Evolutionary conservation across 345 rosid genomes (phyloP), one percentile per base, ranked within the genome.

Genomic region (Lenwebbia sp.): DNA sequence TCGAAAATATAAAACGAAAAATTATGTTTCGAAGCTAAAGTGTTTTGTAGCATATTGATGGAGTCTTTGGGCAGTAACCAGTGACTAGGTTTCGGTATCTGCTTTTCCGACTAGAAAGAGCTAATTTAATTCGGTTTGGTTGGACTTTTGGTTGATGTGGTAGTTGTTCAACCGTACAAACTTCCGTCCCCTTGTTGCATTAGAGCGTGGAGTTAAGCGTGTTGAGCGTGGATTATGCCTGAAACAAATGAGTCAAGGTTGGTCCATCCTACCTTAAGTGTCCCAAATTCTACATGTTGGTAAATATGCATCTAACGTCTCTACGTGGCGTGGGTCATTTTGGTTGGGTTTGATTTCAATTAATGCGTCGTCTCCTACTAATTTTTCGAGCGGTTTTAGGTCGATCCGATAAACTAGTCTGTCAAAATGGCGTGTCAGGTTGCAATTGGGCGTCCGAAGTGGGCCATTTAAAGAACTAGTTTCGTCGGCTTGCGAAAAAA

Each of bases 401-500:
- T 7, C 0, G 4, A 15, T 62, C 6, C 28, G 2, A 28, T 30
- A 62, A 60, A 1, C 13, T 13, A 30, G 5, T 62, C 3, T 0
- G 41, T 28, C 33, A 1, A 7, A 19, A 21, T 30, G 22, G 14
- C 40, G 11, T 28, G 8, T 30, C 40, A 1, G 22, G 30, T 62
- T 28, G 75, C 40, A 15, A 1, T 30, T 28, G 8, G 28, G 40
- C 19, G 15, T 28, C 7, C 10, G 2, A 62, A 62, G 74, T 14
- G 40, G 40, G 1, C 9, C 5, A 7, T 30, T 62, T 3, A 12
- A 30, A 15, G 74, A 19, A 62, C 22, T 62, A 30, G 33, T 62
- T 28, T 1, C 40, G 0, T 15, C 4, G 22, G 21, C 40, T 2
- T 3, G 41, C 2, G 0, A 4, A 60, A 15, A 28, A 17, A 2